Base-by-base conservation (phyloP, 306 rosid genomes). In the Potentilla sterilis region DNA sequence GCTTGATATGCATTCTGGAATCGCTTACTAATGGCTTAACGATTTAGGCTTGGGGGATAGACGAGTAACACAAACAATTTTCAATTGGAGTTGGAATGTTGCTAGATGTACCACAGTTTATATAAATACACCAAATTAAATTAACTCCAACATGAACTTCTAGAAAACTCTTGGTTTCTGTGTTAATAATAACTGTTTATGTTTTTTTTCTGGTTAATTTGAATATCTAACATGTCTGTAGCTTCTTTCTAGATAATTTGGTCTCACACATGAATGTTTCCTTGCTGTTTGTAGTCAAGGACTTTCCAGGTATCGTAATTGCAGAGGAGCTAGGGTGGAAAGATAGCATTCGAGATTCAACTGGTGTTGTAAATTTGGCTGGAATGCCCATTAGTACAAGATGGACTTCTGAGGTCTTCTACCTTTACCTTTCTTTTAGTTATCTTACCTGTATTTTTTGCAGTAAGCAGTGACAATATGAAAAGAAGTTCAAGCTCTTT, bases 301-400 rank as follows among this genome's bases (percentile, higher is more conserved):
- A 92, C 77, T 96, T 88, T 87, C 97, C 97, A n/a, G 91, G 92
- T 65, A 82, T 96, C 37, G 76, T 80, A 77, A 90, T 96, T 47
- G 98, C 96, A 11, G 97, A 85, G 75, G 98, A 92, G 83, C 72
- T 83, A 73, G 92, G 80, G 77, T 96, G 99, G 99, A 92, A 85
- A 87, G 86, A 88, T 64, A 82, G 96, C 80, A 88, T 96, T 81
- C 88, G 86, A 63, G 90, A 88, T 76, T 92, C 98, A 59, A 83
- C 87, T 4, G 97, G 99, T 35, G 90, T 96, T 69, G 98, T 96
- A 70, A 96, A 96, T 85, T 86, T 96, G 85, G 99, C 98, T 41
- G 99, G 99, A 76, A 9, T 96, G 83, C 97, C 99, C 76, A 96
- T 96, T 65, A 90, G 98, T 75, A 92, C 92, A 67, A 85, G 99